These are phyloP conservation scores for Colletotrichum coccodes DNA, from an alignment of 2,329 filamentous ascomycete species.

Conservation along the genomic window DNA sequence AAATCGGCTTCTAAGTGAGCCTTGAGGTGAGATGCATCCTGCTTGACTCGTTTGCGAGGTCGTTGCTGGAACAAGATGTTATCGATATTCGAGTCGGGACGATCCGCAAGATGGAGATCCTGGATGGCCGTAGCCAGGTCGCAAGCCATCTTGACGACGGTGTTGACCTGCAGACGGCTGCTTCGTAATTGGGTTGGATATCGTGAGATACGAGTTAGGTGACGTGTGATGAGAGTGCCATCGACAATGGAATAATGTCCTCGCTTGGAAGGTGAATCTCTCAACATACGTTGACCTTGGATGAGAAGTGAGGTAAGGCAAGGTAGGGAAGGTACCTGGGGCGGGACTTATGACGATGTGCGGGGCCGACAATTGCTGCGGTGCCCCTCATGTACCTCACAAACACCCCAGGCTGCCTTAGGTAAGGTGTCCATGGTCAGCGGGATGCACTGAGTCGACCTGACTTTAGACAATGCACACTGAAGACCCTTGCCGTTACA, in stretches of 20 bases:
- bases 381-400: not conserved
- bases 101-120: slow-evolving; percentile 26
- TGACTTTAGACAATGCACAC: not conserved
- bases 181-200: not conserved
- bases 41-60: slow-evolving; percentile 55
- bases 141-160: slow-evolving; percentile 21
- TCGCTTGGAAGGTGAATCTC: not conserved
- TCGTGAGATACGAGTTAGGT: not conserved
- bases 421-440: not conserved
- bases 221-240: not conserved
- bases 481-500: not conserved
- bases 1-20: slow-evolving; percentile 79
- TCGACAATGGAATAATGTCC: not conserved
- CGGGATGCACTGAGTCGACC: not conserved
- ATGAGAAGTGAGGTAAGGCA: not conserved
- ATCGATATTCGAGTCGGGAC: slow-evolving; percentile 55
- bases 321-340: not conserved
- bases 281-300: not conserved
- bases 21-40: slow-evolving; percentile 72
- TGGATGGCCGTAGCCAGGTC: slow-evolving; percentile 30
- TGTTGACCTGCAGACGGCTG: not conserved
- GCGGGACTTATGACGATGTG: slow-evolving; percentile 4
- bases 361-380: slow-evolving; percentile 1
- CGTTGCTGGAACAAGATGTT: slow-evolving; percentile 62
- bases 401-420: not conserved